Evolutionary conservation across 2,329 filamentous ascomycete genomes (phyloP), one percentile per base, ranked within the genome.

Genomic region (Ophiostoma novo-ulmi): DNA sequence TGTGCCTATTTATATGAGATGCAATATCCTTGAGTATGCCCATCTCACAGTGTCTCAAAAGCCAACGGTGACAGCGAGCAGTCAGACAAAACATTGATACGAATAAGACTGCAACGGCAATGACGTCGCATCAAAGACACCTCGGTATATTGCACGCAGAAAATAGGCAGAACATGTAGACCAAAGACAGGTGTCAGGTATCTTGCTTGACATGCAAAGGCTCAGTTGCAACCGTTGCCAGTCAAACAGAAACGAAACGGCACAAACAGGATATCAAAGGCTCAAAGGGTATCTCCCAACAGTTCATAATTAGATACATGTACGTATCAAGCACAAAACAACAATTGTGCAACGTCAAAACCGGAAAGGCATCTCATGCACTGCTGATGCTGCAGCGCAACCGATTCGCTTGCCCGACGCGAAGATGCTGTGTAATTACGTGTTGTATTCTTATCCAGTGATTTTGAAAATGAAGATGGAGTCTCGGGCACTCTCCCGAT

Each of bases 301-400:
- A 48, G 17, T 48, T n/a, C 44, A 48, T 20, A 48, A 48, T 48
- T 0, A 20, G n/a, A 48, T 7, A n/a, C 44, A 48, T 6, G 38
- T 13, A 10, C 38, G 17, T 1, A 48, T n/a, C 20, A 48, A 48
- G 20, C 38, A 48, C 44, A 48, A 44, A 44, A 5, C 44, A 48
- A 5, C 17, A 48, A 6, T 64, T 70, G 70, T 67, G 31, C 66
- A 17, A 70, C 70, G 35, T 65, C 66, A 68, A 65, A 70, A 70
- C 70, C 39, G 70, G 61, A 64, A 69, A 63, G 31, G 68, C 22
- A 13, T 22, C 52, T 58, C 11, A 58, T 58, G 52, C 52, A 26
- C 52, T 55, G 48, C 48, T 58, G 52, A 58, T 58, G 22, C 52
- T 58, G 63, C 39, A 22, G 36, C 64, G 67, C n/a, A 67, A 55